Evolutionary conservation across 805 yeast species (phyloP), one percentile per base, ranked within the genome.

Genomic region (Sugiyamaella mastotermitis): DNA sequence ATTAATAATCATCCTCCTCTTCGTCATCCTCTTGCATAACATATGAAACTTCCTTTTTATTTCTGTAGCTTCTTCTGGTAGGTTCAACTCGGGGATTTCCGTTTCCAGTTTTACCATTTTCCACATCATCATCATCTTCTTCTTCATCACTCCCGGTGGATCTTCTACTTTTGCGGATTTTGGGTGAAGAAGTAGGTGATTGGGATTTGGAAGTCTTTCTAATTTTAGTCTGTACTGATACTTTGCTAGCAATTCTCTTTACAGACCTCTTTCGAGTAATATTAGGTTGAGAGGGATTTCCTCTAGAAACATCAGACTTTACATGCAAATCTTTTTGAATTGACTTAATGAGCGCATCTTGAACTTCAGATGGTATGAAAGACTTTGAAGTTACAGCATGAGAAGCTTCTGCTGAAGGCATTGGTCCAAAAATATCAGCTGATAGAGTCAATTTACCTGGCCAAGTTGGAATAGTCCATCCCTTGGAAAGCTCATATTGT

Each of bases 391-490:
- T 69, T 15, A 78, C 63, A 10, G 57, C 60, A 43, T 77, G 81
- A 2, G 85, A 80, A 43, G 76, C 80, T 11, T 65, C 61, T 2
- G 72, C 54, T n/a, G 72, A 65, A 6, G 65, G 63, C 67, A 81
- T 75, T 1, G 83, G 75, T n/a, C 67, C 62, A 58, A 71, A 85
- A 6, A 83, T 55, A 52, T 86, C 95, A n/a, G 68, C 60, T 0
- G 90, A 80, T 14, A 86, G 57, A 14, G 74, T 72, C 13, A 82
- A 57, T 50, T 80, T 82, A 1, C 90, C 94, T 0, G 95, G 94
- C 77, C 88, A 87, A 0, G 87, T 77, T 17, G 79, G 73, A 40
- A 83, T 65, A 16, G 72, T 71, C 94, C 95, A 85, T 31, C 67
- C 69, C 49, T 71, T 77, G 17, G 60, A 51, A 7, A 72, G 78